phyloP scores from a whole-genome alignment of 306 rosid species.

The Nissolia schottii region DNA sequence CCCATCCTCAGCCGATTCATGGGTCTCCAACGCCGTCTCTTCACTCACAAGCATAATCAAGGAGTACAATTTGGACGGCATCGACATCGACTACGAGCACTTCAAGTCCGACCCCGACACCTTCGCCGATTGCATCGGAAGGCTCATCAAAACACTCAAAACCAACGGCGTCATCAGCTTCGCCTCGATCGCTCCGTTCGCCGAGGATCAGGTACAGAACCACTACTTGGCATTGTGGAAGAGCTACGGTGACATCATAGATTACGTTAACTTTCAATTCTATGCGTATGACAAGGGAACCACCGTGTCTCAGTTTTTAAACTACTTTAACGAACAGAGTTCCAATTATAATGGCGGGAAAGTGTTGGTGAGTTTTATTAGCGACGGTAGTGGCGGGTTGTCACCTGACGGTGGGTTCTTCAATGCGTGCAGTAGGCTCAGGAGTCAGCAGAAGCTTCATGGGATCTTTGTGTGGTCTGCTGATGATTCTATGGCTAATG shows the following conservation, averaged over 20 bases:
- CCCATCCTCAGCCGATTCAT: conserved; percentile 59
- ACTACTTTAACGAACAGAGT: conserved; percentile 52
- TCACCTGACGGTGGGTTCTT: conserved; percentile 57
- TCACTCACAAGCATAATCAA: conserved; percentile 68
- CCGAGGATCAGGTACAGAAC: conserved; percentile 52
- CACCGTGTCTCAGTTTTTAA: conserved; percentile 48
- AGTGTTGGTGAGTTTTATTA: conserved; percentile 61
- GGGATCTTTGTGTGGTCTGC: conserved; percentile 85
- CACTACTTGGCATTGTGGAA: conserved; percentile 73
- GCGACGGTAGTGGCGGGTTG: conserved; percentile 62
- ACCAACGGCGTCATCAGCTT: conserved; percentile 43
- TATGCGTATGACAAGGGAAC: conserved; percentile 73
- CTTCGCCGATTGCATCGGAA: conserved; percentile 62
- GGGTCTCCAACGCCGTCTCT: conserved; percentile 78
- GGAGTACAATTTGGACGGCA: conserved; percentile 55
- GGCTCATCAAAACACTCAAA: conserved; percentile 50
- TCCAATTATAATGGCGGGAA: conserved; percentile 61
- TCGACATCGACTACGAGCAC: conserved; percentile 77
- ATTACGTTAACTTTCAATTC: conserved; percentile 80
- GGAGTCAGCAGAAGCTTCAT: conserved; percentile 41
- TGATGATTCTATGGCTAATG: conserved; percentile 66
- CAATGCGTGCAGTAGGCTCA: conserved; percentile 49
- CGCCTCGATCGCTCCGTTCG: conserved; percentile 83
- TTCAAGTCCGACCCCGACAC: conserved; percentile 53
- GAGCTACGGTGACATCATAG: conserved; percentile 53